Percentiles rank a stretch among this genome's conserved stretches.
Conservation (phyloP, 176 grass and related monocot genomes). For the Eleusine coracana region DNA sequence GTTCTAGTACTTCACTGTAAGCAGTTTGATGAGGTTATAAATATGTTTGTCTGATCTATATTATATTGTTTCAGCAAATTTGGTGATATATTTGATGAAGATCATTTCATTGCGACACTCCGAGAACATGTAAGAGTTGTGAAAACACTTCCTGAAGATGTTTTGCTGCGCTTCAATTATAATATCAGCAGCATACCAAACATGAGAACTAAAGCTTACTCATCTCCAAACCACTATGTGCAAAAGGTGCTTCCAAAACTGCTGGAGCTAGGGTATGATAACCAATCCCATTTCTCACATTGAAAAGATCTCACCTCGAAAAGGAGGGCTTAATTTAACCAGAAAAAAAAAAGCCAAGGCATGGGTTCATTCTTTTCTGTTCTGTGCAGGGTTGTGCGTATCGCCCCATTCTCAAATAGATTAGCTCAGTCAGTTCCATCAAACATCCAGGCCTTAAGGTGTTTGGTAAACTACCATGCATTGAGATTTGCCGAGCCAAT, state of each 20-base stretch:
- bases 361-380: slow-evolving; percentile 37
- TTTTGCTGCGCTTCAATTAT: slow-evolving; percentile 73
- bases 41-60: slow-evolving; percentile 6
- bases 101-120: slow-evolving; percentile 79
- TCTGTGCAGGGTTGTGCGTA: slow-evolving; percentile 74
- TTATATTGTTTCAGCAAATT: slow-evolving; percentile 79
- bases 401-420: slow-evolving; percentile 96
- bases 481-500: slow-evolving; percentile 83
- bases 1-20: slow-evolving; percentile 1
- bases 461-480: slow-evolving; percentile 86
- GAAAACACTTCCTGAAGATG: slow-evolving; percentile 70
- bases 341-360: neutral
- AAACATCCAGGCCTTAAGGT: slow-evolving; percentile 77
- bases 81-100: slow-evolving; percentile 86
- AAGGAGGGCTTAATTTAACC: slow-evolving; percentile 24
- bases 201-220: slow-evolving; percentile 92
- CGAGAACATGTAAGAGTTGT: slow-evolving; percentile 82
- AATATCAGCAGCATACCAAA: slow-evolving; percentile 93
- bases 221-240: slow-evolving; percentile 73
- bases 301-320: neutral
- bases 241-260: slow-evolving; percentile 87
- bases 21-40: slow-evolving; percentile 4
- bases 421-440: slow-evolving; percentile 73
- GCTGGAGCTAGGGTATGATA: slow-evolving; percentile 76
- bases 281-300: neutral